Evolutionary conservation across 2,329 filamentous ascomycete genomes (phyloP), one percentile per base, ranked within the genome.

Genomic region (Sarocladiaceae sp.): DNA sequence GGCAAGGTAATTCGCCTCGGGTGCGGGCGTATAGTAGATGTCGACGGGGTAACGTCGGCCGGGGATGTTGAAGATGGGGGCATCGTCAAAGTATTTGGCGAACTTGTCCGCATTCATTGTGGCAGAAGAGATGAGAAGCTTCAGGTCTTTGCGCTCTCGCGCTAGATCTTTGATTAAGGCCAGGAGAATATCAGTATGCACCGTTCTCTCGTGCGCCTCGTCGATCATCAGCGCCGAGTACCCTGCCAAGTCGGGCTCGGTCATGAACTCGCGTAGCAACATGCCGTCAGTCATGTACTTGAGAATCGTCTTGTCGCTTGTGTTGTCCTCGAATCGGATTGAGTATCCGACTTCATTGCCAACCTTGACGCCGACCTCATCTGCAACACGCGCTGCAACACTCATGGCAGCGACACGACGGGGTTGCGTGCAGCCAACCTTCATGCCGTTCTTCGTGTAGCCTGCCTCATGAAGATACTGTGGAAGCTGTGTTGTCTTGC

Each of bases 241-340:
- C 13, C 80, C 81, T 1, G 80, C 77, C 5, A 97, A 69, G 52
- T 91, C 82, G 0, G 91, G 90, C 56, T 95, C 88, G 0, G 88
- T 91, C 67, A 96, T 79, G 51, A 96, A 85, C 59, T 95, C 88
- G 58, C 89, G 77, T 23, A 97, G 70, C 31, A 97, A 70, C 85
- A 97, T 95, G 59, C 93, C 93, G 57, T 98, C 93, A 0, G 93
- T 98, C 85, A 95, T 91, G 65, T 95, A 97, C 63, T 95, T 94
- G 45, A 98, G 67, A 6, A 91, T 73, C 0, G 93, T 97, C 66
- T 95, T 94, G 56, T 95, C 88, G 59, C 81, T 88, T 0, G 89
- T 95, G 50, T 83, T 82, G 63, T 96, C 88, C 60, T 98, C 93
- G 55, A 97, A 98, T 49, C 93, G 85, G 54, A 98, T 95, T 0